phyloP scores from a whole-genome alignment of 805 yeast genomes.

The Candida suzukii region DNA sequence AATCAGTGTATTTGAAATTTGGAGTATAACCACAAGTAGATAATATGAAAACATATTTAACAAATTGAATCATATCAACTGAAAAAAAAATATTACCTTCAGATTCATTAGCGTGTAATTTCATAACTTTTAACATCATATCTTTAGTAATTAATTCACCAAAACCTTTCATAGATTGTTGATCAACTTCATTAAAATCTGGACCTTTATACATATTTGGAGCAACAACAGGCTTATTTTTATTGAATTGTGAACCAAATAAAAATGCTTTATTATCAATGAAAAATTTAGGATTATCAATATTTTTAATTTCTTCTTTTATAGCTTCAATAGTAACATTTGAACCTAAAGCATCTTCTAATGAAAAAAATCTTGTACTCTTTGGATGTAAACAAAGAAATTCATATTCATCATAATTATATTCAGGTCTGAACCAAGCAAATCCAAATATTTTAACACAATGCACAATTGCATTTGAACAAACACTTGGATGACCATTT shows the following conservation, averaged over 20 bases:
- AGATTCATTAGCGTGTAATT: constrained; percentile 54
- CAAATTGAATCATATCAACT: constrained; percentile 59
- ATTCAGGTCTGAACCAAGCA: constrained; percentile 7
- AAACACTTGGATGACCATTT: constrained; percentile 53
- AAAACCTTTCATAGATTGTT: constrained; percentile 30
- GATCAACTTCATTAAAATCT: constrained; percentile 36
- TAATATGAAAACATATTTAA: constrained; percentile 41
- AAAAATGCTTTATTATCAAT: constrained; percentile 48
- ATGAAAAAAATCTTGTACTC: constrained; percentile 27
- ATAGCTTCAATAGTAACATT: constrained; percentile 27
- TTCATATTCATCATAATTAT: constrained; percentile 35
- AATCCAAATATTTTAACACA: constrained; percentile 6
- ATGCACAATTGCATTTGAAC: constrained; percentile 20
- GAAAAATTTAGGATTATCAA: constrained; percentile 40
- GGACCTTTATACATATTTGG: constrained; percentile 19
- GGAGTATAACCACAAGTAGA: constrained; percentile 37
- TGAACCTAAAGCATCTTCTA: constrained; percentile 20
- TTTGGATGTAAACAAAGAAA: constrained; percentile 29
- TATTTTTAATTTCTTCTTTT: constrained; percentile 43
- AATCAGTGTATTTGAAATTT: constrained; percentile 39
- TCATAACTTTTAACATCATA: constrained; percentile 51
- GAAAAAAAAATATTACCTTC: constrained; percentile 43
- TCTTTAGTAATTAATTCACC: constrained; percentile 41
- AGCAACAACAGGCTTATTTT: constrained; percentile 39
- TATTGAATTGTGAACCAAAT: constrained; percentile 79